phyloP scores from a whole-genome alignment of 1,284 basidiomycete genomes.

The Pascua guehoae region DNA sequence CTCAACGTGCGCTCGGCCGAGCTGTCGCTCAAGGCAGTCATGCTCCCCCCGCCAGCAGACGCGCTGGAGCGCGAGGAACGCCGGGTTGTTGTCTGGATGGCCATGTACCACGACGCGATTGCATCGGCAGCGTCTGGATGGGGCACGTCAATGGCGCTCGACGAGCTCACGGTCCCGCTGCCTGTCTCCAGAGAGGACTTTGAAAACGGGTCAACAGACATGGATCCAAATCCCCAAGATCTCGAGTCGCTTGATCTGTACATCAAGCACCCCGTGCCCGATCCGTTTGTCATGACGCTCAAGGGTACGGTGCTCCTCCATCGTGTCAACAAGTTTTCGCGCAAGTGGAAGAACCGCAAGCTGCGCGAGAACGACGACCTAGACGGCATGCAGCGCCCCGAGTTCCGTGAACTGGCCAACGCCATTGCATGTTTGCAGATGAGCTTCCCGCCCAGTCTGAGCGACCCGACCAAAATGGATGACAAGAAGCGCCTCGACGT shows the following conservation, averaged over 20 bases:
- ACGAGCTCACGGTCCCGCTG: slow-evolving; percentile 44
- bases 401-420: slow-evolving; percentile 46
- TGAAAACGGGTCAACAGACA: slow-evolving; percentile 28
- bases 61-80: slow-evolving; percentile 48
- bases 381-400: slow-evolving; percentile 42
- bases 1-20: slow-evolving; percentile 45
- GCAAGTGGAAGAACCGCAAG: slow-evolving; percentile 46
- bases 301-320: slow-evolving; percentile 37
- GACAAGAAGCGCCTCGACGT: slow-evolving; percentile 30
- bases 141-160: slow-evolving; percentile 43
- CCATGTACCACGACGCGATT: slow-evolving; percentile 44
- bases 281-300: slow-evolving; percentile 40
- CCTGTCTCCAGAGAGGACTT: slow-evolving; percentile 40
- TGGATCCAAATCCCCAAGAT: slow-evolving; percentile 45
- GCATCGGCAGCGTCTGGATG: slow-evolving; percentile 43
- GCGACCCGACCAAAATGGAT: slow-evolving; percentile 26
- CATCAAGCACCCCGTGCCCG: slow-evolving; percentile 45
- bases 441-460: slow-evolving; percentile 35
- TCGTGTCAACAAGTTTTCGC: slow-evolving; percentile 35
- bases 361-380: slow-evolving; percentile 42
- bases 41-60: slow-evolving; percentile 42
- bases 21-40: slow-evolving; percentile 41
- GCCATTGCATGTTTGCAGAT: slow-evolving; percentile 44
- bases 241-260: slow-evolving; percentile 44
- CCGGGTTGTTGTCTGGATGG: slow-evolving; percentile 44